Evolutionary conservation across 768 basidiomycete species (phyloP).

Genomic region (Lentinula boryana): DNA sequence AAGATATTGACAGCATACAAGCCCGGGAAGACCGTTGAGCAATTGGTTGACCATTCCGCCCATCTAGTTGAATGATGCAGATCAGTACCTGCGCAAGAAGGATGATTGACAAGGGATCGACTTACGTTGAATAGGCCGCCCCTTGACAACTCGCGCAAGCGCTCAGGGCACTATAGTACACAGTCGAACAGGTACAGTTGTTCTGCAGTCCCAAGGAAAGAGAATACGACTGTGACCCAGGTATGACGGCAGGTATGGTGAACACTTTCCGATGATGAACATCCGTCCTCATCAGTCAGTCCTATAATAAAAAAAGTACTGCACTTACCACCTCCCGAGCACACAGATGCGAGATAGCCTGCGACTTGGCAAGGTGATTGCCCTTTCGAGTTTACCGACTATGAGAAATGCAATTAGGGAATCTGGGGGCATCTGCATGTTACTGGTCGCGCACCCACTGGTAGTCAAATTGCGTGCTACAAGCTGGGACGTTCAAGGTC

Average conservation of each 20-base stretch:
- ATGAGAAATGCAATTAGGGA: background rate
- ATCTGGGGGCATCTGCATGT: background rate
- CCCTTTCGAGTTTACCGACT: background rate
- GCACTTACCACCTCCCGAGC: background rate
- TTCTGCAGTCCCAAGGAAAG: background rate
- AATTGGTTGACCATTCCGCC: background rate
- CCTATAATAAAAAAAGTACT: background rate
- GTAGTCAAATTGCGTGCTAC: background rate
- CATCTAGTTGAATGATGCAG: background rate
- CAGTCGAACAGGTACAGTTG: constrained; percentile 1
- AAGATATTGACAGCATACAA: background rate
- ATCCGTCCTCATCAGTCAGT: background rate
- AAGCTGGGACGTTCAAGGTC: background rate
- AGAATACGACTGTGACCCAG: background rate
- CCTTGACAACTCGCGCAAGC: constrained; percentile 1
- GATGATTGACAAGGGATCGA: background rate
- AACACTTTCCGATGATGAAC: background rate
- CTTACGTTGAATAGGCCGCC: background rate
- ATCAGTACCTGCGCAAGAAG: background rate
- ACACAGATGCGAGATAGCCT: background rate
- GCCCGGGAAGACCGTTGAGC: background rate
- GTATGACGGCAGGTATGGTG: background rate
- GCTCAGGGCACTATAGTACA: background rate
- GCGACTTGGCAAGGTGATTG: constrained; percentile 1
- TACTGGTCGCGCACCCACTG: background rate